Conservation (phyloP, 352 stramenopile genomes). For the Thalassiosira exigua region DNA sequence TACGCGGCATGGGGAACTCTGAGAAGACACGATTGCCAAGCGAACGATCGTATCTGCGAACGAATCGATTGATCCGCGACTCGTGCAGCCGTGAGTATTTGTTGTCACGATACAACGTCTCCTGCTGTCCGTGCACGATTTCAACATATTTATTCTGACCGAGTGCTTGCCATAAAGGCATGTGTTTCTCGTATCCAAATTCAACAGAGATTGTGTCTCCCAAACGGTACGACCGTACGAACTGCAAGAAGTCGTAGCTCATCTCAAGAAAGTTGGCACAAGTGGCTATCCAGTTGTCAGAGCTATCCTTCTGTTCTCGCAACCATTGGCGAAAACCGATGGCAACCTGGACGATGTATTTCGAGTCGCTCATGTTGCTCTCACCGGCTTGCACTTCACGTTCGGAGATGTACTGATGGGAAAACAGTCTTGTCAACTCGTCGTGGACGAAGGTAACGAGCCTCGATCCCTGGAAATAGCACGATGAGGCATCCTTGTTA, state of each 20-base stretch:
- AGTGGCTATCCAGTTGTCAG: no score
- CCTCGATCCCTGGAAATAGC: constrained; percentile 1
- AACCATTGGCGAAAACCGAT: background rate
- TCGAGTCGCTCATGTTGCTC: background rate
- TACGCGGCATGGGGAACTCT: constrained; percentile 1
- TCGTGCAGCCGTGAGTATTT: background rate
- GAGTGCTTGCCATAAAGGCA: background rate
- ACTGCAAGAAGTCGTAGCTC: constrained; percentile 3
- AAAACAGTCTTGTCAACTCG: background rate
- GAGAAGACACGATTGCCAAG: constrained; percentile 2
- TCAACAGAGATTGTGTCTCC: constrained; percentile 9
- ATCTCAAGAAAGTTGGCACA: constrained; percentile 20
- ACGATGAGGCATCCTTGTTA: background rate
- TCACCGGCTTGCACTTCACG: background rate
- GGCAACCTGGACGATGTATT: background rate
- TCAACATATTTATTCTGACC: constrained; percentile 7
- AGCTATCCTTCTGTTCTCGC: background rate
- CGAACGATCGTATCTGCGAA: background rate
- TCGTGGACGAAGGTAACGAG: constrained; percentile 9
- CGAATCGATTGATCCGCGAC: constrained; percentile 4
- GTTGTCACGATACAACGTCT: background rate
- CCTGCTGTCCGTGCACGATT: background rate
- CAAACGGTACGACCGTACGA: constrained; percentile 4
- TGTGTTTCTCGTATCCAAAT: constrained; percentile 10
- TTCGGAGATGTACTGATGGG: background rate